Evolutionary conservation across 2,329 filamentous ascomycete species (phyloP), one percentile per base, ranked within the genome.

Genomic region (Aspergillus persii): DNA sequence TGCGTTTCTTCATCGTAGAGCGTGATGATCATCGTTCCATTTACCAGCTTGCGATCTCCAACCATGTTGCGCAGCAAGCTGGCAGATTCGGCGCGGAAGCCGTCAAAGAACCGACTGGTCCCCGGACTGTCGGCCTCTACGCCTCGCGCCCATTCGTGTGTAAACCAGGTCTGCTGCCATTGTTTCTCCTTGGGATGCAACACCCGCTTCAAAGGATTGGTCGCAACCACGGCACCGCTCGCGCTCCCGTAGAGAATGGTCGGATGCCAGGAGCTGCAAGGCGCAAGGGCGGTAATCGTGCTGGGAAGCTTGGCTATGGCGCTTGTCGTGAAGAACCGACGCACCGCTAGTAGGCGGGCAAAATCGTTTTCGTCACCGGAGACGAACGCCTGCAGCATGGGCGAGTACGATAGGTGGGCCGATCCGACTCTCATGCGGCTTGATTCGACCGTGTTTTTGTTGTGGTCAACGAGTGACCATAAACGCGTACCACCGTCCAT

Each of bases 1-100:
- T 87, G 82, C 8, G 85, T 88, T 62, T 82, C 76, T 51, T 88
- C 83, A 57, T 90, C 88, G 66, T 87, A 83, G 9, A 89, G 79
- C 3, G 76, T 76, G 29, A 77, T 73, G 48, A 74, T 67, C 59
- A 70, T 68, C n/a, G 67, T 62, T 1, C 72, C 70, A 50, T 72
- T 71, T 50, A 71, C 63, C 30, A 74, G 62, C 49, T 69, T 71
- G n/a, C 66, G 63, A 41, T 76, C 73, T 0, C 66, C 69, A 29
- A 67, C 57, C 62, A 71, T 58, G 57, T 69, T 70, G 27, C 70
- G 71, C 29, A 71, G 57, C 58, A 73, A 63, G 53, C 62, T 76
- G 50, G 70, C 68, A 51, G 60, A 72, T 60, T 79, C 76, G 6
- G 76, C 77, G 50, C 71, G 74, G 59, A 76, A 79, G 29, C 77